phyloP scores from a whole-genome alignment of 768 basidiomycete genomes.

The Pleurotus tuber-regium region DNA sequence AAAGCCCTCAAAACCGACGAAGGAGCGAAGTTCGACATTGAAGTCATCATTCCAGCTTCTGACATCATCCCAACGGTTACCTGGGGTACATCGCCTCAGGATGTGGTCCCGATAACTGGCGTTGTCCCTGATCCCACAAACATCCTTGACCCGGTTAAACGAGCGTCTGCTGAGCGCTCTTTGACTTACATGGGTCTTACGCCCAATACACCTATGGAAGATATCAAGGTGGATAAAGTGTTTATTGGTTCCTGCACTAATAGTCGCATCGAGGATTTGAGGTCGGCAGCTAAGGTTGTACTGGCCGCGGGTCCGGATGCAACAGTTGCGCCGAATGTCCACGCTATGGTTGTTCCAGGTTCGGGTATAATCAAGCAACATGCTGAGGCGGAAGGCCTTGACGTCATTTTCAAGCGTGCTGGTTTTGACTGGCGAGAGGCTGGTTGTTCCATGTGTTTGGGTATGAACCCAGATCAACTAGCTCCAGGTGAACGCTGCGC shows the following conservation, averaged over 20 bases:
- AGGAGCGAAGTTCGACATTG: slow-evolving; percentile 81
- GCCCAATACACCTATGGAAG: slow-evolving; percentile 75
- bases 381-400: slow-evolving; percentile 86
- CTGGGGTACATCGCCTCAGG: slow-evolving; percentile 93
- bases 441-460: slow-evolving; percentile 94
- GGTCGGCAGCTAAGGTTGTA: slow-evolving; percentile 79
- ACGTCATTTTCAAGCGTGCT: slow-evolving; percentile 82
- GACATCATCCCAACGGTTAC: slow-evolving; percentile 90
- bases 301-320: slow-evolving; percentile 71
- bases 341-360: slow-evolving; percentile 91
- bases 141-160: slow-evolving; percentile 63
- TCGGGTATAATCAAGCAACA: slow-evolving; percentile 90
- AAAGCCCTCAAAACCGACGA: slow-evolving; percentile 74
- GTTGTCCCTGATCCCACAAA: slow-evolving; percentile 72
- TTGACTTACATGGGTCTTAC: slow-evolving; percentile 86
- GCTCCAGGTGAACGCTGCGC: slow-evolving; percentile 83
- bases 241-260: slow-evolving; percentile 97
- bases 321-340: slow-evolving; percentile 69
- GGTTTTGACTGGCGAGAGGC: slow-evolving; percentile 96
- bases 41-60: slow-evolving; percentile 75
- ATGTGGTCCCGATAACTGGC: slow-evolving; percentile 81
- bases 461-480: slow-evolving; percentile 94
- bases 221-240: slow-evolving; percentile 81
- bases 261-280: slow-evolving; percentile 89
- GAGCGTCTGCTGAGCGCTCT: slow-evolving; percentile 69